These are phyloP conservation scores for Penicillium sp. DNA, from an alignment of 2,329 filamentous ascomycete genomes.

Conservation along the genomic window DNA sequence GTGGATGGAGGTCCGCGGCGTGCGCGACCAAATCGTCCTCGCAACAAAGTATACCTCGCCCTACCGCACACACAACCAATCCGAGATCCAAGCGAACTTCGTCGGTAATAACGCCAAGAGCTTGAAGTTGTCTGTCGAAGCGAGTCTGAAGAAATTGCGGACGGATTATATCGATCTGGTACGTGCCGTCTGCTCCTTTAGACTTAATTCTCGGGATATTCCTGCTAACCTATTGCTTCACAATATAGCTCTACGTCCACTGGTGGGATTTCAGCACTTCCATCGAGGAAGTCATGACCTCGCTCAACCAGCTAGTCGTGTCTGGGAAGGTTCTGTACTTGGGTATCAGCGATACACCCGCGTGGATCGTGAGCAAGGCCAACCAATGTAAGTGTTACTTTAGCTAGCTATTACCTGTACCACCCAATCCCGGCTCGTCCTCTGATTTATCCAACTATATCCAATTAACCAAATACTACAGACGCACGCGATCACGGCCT, in stretches of 20 bases:
- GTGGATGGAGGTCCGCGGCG: constrained; percentile 42
- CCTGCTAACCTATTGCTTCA: background rate
- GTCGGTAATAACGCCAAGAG: constrained; percentile 31
- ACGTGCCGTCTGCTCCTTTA: background rate
- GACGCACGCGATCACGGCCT: constrained; percentile 62
- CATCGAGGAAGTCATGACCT: constrained; percentile 60
- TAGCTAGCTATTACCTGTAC: background rate
- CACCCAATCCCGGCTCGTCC: no score
- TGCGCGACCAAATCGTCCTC: constrained; percentile 47
- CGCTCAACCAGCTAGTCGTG: constrained; percentile 52
- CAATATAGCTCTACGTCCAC: constrained; percentile 49
- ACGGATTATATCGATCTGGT: constrained; percentile 33
- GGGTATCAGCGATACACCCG: constrained; percentile 60
- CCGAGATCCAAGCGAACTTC: constrained; percentile 25
- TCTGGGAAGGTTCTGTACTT: constrained; percentile 59
- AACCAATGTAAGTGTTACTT: constrained; percentile 46
- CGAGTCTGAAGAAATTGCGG: constrained; percentile 27
- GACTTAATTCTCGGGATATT: background rate
- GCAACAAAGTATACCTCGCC: constrained; percentile 46
- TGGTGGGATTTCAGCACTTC: constrained; percentile 61
- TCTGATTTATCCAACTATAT: no score
- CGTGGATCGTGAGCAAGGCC: constrained; percentile 59
- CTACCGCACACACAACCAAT: constrained; percentile 31
- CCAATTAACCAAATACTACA: constrained; percentile 1
- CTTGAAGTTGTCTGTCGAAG: constrained; percentile 26